phyloP scores from a whole-genome alignment of 2,329 filamentous ascomycete species.

The Zymoseptoria passerinii region DNA sequence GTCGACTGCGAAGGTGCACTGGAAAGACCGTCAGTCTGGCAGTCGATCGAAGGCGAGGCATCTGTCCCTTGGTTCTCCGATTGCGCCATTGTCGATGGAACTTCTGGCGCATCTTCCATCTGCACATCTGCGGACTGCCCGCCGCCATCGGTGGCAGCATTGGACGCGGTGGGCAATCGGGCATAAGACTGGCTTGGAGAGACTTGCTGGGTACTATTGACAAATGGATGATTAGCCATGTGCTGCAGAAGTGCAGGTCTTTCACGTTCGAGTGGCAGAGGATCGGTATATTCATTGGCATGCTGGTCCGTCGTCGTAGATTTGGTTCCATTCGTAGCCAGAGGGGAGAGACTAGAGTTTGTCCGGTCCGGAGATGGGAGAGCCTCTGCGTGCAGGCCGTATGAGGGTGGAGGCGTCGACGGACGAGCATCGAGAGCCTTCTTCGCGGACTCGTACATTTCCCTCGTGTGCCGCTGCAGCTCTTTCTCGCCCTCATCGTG shows the following conservation, averaged over 20 bases:
- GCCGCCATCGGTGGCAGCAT: constrained; percentile 7
- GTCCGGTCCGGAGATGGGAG: constrained; percentile 14
- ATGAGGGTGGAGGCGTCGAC: constrained; percentile 26
- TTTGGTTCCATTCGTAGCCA: constrained; percentile 1
- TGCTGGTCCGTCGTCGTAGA: constrained; percentile 13
- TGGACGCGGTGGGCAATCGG: background rate
- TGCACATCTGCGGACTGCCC: constrained; percentile 1
- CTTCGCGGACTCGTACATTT: constrained; percentile 8
- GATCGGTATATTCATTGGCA: constrained; percentile 21
- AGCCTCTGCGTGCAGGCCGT: constrained; percentile 11
- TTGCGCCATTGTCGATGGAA: background rate
- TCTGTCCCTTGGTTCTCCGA: background rate
- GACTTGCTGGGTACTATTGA: constrained; percentile 36
- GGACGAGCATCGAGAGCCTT: constrained; percentile 28
- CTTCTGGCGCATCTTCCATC: background rate
- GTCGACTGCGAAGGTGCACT: background rate
- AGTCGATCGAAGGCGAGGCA: background rate
- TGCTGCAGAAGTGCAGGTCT: background rate
- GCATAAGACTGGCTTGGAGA: constrained; percentile 1
- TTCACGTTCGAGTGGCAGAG: constrained; percentile 1
- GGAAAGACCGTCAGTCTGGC: background rate
- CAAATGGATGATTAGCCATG: constrained; percentile 32
- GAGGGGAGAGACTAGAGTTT: constrained; percentile 2
- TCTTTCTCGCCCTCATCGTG: constrained; percentile 4
- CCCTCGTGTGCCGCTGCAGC: background rate